Evolutionary conservation across 1,284 basidiomycete genomes (phyloP).

Genomic region (Boletellus dicymbophilus): DNA sequence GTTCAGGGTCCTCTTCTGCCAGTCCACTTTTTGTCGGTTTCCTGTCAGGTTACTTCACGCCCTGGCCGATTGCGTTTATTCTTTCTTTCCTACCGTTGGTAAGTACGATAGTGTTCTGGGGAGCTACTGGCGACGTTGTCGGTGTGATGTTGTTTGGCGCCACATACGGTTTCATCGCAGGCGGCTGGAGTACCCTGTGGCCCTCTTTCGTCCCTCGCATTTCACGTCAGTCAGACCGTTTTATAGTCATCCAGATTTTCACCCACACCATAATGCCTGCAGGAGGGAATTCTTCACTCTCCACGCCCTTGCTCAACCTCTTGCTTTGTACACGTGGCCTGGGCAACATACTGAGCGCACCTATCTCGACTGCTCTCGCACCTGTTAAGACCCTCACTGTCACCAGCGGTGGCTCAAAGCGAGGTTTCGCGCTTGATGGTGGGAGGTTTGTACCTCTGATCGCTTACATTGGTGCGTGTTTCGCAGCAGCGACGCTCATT

Average conservation of each 20-base stretch:
- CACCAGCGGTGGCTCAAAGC: background rate
- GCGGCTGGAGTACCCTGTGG: slow-evolving; percentile 1
- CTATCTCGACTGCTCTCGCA: background rate
- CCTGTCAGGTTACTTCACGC: background rate
- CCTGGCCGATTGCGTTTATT: background rate
- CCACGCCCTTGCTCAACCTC: background rate
- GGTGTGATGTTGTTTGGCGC: background rate
- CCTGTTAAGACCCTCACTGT: background rate
- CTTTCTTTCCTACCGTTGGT: background rate
- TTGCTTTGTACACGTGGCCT: background rate
- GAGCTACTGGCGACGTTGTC: background rate
- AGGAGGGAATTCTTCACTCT: background rate
- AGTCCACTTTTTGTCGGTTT: background rate
- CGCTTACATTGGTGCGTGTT: background rate
- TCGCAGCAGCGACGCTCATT: background rate
- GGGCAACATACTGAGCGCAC: background rate
- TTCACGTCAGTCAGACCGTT: background rate
- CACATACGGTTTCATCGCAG: background rate
- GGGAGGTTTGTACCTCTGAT: background rate
- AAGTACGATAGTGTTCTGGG: background rate
- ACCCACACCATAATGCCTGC: too few species aligned
- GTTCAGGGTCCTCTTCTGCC: background rate
- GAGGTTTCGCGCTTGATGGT: background rate
- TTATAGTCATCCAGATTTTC: background rate
- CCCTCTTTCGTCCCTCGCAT: background rate